Conservation (phyloP, 164 flowering plant genomes). For the Vitis rotundifolia region DNA sequence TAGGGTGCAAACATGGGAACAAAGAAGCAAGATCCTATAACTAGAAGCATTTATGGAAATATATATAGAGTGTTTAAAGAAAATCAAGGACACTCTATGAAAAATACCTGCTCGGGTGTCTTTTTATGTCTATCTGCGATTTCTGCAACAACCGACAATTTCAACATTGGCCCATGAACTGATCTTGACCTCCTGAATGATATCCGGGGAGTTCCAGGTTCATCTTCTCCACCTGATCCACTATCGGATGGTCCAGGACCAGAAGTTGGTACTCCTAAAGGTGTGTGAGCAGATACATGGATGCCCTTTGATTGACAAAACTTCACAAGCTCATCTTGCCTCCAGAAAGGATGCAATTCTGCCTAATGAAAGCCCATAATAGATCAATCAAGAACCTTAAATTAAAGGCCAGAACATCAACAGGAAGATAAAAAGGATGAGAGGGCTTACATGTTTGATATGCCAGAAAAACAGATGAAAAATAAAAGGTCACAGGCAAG, state of each 20-base stretch:
- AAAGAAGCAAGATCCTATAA: neutral
- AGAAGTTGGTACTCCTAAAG: slow-evolving; percentile 60
- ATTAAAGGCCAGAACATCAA: neutral
- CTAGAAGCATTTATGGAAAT: neutral
- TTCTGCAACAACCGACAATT: slow-evolving; percentile 58
- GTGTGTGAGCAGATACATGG: slow-evolving; percentile 77
- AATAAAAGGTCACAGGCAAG: no score
- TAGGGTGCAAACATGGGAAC: neutral
- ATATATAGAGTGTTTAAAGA: neutral
- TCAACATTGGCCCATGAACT: slow-evolving; percentile 74
- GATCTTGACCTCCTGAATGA: slow-evolving; percentile 69
- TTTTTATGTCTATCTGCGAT: slow-evolving; percentile 60
- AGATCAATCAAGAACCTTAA: slow-evolving; percentile 3
- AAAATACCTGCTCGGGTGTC: slow-evolving; percentile 71
- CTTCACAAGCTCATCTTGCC: slow-evolving; percentile 71
- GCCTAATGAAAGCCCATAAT: slow-evolving; percentile 35
- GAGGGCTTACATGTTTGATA: no score
- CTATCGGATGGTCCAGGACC: slow-evolving; percentile 47
- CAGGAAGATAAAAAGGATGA: neutral
- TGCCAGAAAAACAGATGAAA: no score
- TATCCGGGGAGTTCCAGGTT: slow-evolving; percentile 71
- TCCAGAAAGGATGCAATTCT: slow-evolving; percentile 76
- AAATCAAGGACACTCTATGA: neutral
- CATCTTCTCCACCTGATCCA: slow-evolving; percentile 62
- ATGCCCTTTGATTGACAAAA: slow-evolving; percentile 65